Conservation (phyloP, 1,284 basidiomycete genomes). For the Moesziomyces sp. region DNA sequence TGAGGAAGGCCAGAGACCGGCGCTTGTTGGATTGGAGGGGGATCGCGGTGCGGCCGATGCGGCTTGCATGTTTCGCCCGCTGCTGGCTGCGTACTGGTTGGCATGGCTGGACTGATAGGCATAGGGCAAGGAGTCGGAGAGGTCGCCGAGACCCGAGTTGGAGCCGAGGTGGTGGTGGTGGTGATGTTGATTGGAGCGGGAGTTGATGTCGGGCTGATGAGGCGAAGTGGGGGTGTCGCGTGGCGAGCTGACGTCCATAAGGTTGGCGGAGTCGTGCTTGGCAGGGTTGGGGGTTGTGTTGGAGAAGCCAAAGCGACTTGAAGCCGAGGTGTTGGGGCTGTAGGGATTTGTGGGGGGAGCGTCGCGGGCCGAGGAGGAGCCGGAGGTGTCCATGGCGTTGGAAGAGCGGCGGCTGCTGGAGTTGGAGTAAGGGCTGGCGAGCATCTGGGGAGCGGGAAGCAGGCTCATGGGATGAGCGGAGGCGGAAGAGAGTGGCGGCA, state of each 20-base stretch:
- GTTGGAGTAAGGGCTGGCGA: constrained; percentile 35
- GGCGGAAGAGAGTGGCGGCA: constrained; percentile 27
- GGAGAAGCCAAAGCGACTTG: constrained; percentile 27
- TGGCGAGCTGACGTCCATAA: constrained; percentile 42
- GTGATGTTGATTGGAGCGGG: constrained; percentile 13
- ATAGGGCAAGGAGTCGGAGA: constrained; percentile 39
- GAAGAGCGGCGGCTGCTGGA: constrained; percentile 42
- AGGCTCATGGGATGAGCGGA: constrained; percentile 30
- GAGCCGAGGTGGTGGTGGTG: constrained; percentile 29
- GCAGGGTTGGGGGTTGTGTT: constrained; percentile 8
- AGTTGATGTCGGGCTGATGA: constrained; percentile 11
- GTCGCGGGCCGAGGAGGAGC: constrained; percentile 33
- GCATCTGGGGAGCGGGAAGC: constrained; percentile 39
- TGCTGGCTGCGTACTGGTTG: neutral
- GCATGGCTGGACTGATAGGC: constrained; percentile 33
- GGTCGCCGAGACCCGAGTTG: constrained; percentile 28
- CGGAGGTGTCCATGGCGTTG: constrained; percentile 48
- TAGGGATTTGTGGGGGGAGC: constrained; percentile 23
- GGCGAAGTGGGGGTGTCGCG: constrained; percentile 27
- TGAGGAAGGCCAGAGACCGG: constrained; percentile 27
- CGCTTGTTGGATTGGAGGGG: neutral
- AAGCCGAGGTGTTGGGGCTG: constrained; percentile 37
- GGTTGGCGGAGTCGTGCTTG: constrained; percentile 22
- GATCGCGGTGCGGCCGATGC: neutral
- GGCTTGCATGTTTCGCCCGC: neutral